Base-by-base conservation (phyloP, 2,329 filamentous ascomycete genomes). In the Stemphylium vesicarium region DNA sequence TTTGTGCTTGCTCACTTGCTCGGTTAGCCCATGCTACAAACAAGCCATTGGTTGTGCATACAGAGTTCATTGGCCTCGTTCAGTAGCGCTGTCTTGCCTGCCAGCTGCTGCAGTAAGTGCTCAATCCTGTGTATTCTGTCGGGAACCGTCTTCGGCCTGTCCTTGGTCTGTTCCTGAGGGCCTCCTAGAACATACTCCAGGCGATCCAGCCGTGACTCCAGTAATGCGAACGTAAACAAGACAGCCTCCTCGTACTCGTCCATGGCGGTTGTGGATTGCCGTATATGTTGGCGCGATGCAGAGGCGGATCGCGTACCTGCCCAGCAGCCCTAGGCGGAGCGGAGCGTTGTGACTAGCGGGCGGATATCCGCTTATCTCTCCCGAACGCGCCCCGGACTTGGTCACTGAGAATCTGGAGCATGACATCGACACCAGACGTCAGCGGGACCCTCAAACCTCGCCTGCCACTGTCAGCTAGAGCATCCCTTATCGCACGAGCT, bases 141-240 rank as follows among this genome's bases (percentile, higher is more conserved):
- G 18, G 66, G 39, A 22, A 78, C 64, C 8, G 67, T 68, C 60
- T 50, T 65, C 3, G 64, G 59, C 55, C 63, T 72, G 53, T 64
- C 62, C 41, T 62, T 63, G 56, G 42, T 29, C 20, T 47, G 49
- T 35, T 56, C 50, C 40, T 59, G 60, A 10, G 69, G 63, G 63
- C 70, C 79, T 48, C 76, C 67, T 22, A 82, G 66, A 8, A 77
- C 54, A 57, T 79, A 81, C 44, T 78, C 75, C 26, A 82, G 55
- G 4, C 79, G 73, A 32, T 74, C 71, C 40, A 82, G 65, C 10
- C 80, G 75, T 47, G 77, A 77, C 59, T 81, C 78, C 11, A 82
- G 73, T 50, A 78, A 64, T 4, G 72, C 65, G 45, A 79, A 73
- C 2, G 80, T 81, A 59, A 77, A 71, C 13, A 77, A 62, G 22